These are phyloP conservation scores for Cladosporium sp. DNA, from an alignment of 2,329 filamentous ascomycete genomes.

Conservation along the genomic window DNA sequence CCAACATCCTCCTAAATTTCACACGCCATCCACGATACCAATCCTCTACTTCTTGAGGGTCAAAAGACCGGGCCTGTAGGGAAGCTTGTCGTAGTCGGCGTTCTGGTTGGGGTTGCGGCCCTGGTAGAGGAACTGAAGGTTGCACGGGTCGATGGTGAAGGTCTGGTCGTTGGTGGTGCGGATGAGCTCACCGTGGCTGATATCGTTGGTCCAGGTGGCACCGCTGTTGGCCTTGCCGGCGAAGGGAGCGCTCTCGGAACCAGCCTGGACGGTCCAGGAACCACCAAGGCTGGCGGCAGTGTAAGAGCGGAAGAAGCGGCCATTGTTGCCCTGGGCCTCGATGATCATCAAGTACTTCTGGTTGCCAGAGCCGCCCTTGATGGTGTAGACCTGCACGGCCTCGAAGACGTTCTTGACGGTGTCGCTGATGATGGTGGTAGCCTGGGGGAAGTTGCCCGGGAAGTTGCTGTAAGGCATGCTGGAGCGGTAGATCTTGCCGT, in stretches of 20 bases:
- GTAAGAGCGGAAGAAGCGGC: slow-evolving; percentile 65
- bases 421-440: slow-evolving; percentile 50
- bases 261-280: slow-evolving; percentile 55
- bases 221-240: slow-evolving; percentile 63
- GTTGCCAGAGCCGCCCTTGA: slow-evolving; percentile 41
- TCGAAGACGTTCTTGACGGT: slow-evolving; percentile 58
- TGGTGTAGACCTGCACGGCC: slow-evolving; percentile 62
- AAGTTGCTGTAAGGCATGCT: slow-evolving; percentile 61
- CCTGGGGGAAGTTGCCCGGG: slow-evolving; percentile 55
- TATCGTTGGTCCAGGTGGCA: slow-evolving; percentile 62
- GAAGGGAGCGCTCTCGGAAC: slow-evolving; percentile 55
- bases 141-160: slow-evolving; percentile 60
- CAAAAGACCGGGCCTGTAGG: slow-evolving; percentile 53
- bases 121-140: slow-evolving; percentile 62
- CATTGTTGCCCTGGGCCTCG: slow-evolving; percentile 54
- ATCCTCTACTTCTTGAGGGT: slow-evolving; percentile 36
- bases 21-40: no score
- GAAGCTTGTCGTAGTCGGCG: slow-evolving; percentile 48
- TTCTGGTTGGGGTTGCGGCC: slow-evolving; percentile 44
- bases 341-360: slow-evolving; percentile 64
- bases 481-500: slow-evolving; percentile 62
- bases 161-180: slow-evolving; percentile 58
- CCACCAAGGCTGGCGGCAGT: slow-evolving; percentile 56
- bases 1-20: no score
- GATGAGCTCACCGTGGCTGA: slow-evolving; percentile 62